Conservation (phyloP, 768 basidiomycete species). For the Galerina sulciceps region DNA sequence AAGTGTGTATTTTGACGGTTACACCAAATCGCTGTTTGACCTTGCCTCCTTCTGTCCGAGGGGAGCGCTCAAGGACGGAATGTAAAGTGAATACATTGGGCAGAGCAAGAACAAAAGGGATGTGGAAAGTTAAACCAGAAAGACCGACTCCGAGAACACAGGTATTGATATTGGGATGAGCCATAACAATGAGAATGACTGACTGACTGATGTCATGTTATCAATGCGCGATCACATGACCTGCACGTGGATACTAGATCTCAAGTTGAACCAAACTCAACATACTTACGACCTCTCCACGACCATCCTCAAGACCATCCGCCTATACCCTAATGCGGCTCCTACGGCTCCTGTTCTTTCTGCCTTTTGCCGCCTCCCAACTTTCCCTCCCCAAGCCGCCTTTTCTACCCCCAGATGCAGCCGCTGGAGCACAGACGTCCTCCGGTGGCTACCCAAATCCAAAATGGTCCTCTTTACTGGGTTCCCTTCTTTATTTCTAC, state of each 20-base stretch:
- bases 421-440: constrained; percentile 58
- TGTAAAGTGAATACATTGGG: constrained; percentile 72
- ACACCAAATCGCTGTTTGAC: constrained; percentile 69
- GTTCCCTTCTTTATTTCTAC: constrained; percentile 85
- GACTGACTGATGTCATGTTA: too few species aligned
- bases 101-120: constrained; percentile 76
- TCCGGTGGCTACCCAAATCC: constrained; percentile 57
- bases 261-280: constrained; percentile 22
- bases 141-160: constrained; percentile 82
- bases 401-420: constrained; percentile 63
- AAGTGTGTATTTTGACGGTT: constrained; percentile 57
- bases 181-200: too few species aligned
- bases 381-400: constrained; percentile 66
- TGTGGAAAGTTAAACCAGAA: constrained; percentile 77
- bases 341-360: constrained; percentile 25
- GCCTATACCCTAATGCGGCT: constrained; percentile 25
- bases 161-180: constrained; percentile 61
- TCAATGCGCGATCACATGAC: constrained; percentile 21
- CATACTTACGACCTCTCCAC: constrained; percentile 10
- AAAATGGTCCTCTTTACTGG: constrained; percentile 84
- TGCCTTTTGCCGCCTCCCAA: constrained; percentile 47
- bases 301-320: constrained; percentile 7
- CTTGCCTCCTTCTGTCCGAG: constrained; percentile 61
- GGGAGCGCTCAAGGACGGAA: constrained; percentile 78
- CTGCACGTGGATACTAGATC: constrained; percentile 15